phyloP scores from a whole-genome alignment of 2,329 filamentous ascomycete genomes.

The Cladosporium sp. region DNA sequence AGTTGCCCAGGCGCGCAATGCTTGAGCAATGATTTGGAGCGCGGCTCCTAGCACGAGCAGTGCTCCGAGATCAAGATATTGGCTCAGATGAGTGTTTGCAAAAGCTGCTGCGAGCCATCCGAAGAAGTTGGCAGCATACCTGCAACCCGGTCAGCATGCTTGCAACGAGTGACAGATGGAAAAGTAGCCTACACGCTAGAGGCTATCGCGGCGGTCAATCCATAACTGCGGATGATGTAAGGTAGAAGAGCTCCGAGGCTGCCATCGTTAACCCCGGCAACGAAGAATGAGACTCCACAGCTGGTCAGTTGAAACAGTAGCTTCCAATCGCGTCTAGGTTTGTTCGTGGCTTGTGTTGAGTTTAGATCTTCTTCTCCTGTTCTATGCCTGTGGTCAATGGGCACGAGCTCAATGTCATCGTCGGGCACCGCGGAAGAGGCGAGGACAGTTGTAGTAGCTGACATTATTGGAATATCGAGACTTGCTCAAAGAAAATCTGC shows the following conservation, averaged over 20 bases:
- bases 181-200: constrained; percentile 46
- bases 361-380: neutral
- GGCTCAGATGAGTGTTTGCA: constrained; percentile 56
- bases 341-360: neutral
- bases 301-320: constrained; percentile 53
- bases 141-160: constrained; percentile 6
- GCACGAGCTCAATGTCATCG: neutral
- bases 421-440: neutral
- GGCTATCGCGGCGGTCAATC: constrained; percentile 51
- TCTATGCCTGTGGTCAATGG: neutral
- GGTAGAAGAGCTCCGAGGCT: constrained; percentile 65
- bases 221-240: constrained; percentile 61
- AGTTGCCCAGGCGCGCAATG: constrained; percentile 58
- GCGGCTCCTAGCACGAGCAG: constrained; percentile 59
- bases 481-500: neutral
- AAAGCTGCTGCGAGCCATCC: constrained; percentile 63
- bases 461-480: neutral
- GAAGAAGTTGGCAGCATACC: constrained; percentile 49
- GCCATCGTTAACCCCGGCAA: constrained; percentile 66
- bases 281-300: constrained; percentile 65
- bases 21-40: constrained; percentile 58
- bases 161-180: neutral
- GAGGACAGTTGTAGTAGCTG: neutral
- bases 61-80: constrained; percentile 57
- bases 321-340: constrained; percentile 14